Percentiles rank a stretch among this genome's conserved stretches.
Evolutionary conservation across 768 basidiomycete genomes (phyloP).

Genomic region (Amanita jacksonii): DNA sequence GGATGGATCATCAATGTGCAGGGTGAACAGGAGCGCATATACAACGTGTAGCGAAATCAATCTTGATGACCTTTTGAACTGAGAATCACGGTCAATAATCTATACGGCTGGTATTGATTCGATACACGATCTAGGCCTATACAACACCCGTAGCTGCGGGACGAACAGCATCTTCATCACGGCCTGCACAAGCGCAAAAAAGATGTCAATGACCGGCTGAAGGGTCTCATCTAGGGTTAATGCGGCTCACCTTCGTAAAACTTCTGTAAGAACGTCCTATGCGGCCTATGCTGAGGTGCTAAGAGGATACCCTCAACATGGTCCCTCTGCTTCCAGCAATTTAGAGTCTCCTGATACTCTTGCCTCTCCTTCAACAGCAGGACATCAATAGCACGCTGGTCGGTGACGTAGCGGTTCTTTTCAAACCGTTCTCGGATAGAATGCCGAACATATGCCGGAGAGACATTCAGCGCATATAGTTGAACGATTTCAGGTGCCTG

Average conservation of each 20-base stretch:
- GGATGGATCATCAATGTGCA: too few relatives aligned
- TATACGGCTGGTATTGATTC: too few relatives aligned
- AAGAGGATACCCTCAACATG: slow-evolving; percentile 69
- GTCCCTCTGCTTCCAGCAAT: slow-evolving; percentile 85
- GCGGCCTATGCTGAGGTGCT: slow-evolving; percentile 30
- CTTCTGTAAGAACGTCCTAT: slow-evolving; percentile 69
- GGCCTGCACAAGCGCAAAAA: background rate
- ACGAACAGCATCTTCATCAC: slow-evolving; percentile 5
- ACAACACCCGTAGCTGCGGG: slow-evolving; percentile 4
- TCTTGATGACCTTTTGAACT: too few relatives aligned
- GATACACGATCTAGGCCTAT: too few relatives aligned
- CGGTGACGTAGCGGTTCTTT: slow-evolving; percentile 71
- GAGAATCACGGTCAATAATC: too few relatives aligned
- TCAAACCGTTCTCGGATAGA: slow-evolving; percentile 85
- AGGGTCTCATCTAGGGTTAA: background rate
- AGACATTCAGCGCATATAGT: slow-evolving; percentile 74
- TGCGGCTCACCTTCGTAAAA: slow-evolving; percentile 66
- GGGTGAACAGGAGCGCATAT: too few relatives aligned
- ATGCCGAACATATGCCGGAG: slow-evolving; percentile 69
- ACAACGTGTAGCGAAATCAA: too few relatives aligned
- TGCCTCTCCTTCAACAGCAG: slow-evolving; percentile 75
- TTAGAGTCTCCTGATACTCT: slow-evolving; percentile 93
- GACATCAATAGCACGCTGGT: slow-evolving; percentile 76
- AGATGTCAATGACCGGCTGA: background rate
- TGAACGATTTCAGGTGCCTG: slow-evolving; percentile 88